phyloP scores from a whole-genome alignment of 2,329 filamentous ascomycete species.

The Fusarium ramigenum region DNA sequence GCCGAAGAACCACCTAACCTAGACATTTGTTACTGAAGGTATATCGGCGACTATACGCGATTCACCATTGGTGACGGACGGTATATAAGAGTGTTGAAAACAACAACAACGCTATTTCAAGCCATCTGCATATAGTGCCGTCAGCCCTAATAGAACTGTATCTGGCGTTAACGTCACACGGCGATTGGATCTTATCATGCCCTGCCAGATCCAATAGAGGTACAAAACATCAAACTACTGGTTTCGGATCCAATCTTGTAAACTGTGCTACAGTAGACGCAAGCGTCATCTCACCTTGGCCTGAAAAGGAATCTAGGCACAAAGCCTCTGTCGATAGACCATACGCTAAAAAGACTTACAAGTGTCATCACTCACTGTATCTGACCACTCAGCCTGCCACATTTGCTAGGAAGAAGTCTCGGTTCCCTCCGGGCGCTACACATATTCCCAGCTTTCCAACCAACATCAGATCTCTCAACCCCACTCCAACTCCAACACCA shows the following conservation, averaged over 20 bases:
- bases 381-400: constrained; percentile 27
- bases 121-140: neutral
- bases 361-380: constrained; percentile 9
- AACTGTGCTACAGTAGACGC: neutral
- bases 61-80: constrained; percentile 25
- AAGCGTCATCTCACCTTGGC: constrained; percentile 15
- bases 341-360: constrained; percentile 15
- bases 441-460: constrained; percentile 1
- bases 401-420: constrained; percentile 28
- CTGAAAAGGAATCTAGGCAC: constrained; percentile 9
- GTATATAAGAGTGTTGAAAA: neutral
- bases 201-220: constrained; percentile 13
- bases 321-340: neutral
- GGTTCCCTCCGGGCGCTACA: constrained; percentile 38
- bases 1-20: neutral
- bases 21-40: neutral
- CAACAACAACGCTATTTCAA: neutral
- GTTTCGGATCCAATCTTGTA: neutral
- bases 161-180: constrained; percentile 10
- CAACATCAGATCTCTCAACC: constrained; percentile 10
- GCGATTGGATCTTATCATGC: constrained; percentile 31
- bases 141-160: constrained; percentile 1
- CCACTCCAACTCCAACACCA: constrained; percentile 18
- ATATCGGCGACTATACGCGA: constrained; percentile 28
- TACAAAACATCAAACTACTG: constrained; percentile 1